A percentile compares a stretch with the other conserved stretches of the same genome.
phyloP scores from a whole-genome alignment of 1,284 basidiomycete species.

The Rhodotorula sp. region DNA sequence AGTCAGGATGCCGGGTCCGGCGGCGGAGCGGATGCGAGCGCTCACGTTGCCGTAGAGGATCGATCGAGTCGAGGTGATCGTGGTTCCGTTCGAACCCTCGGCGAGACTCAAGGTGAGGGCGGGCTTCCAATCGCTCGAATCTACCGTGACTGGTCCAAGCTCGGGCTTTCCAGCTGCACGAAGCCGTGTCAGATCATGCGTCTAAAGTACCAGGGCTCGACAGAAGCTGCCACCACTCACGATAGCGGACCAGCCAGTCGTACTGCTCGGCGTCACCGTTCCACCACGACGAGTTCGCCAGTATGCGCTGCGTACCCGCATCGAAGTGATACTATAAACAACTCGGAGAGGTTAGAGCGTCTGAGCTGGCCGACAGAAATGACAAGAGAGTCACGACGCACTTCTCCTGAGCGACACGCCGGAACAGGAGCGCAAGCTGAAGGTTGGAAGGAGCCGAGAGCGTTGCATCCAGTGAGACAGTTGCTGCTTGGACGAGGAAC shows the following conservation, averaged over 20 bases:
- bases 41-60: constrained; percentile 76
- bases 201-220: too few species aligned
- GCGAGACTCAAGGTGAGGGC: constrained; percentile 14
- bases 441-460: constrained; percentile 62
- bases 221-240: constrained; percentile 47
- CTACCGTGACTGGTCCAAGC: neutral
- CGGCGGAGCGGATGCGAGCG: constrained; percentile 57
- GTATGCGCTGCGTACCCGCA: constrained; percentile 62
- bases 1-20: constrained; percentile 70
- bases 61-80: constrained; percentile 73
- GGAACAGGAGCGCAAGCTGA: constrained; percentile 69
- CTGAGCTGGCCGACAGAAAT: neutral
- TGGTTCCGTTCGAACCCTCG: constrained; percentile 58
- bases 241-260: constrained; percentile 59
- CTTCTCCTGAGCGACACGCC: constrained; percentile 63
- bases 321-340: constrained; percentile 60
- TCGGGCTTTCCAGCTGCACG: constrained; percentile 11
- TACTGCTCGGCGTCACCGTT: constrained; percentile 70
- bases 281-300: constrained; percentile 58
- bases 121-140: neutral
- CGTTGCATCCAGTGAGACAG: constrained; percentile 78
- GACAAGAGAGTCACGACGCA: constrained; percentile 47
- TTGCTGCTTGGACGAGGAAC: constrained; percentile 48
- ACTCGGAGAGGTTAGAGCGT: neutral
- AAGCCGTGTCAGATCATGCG: neutral